These are phyloP conservation scores for Diplocarpon rosae DNA, from an alignment of 2,329 filamentous ascomycete species.

Conservation along the genomic window DNA sequence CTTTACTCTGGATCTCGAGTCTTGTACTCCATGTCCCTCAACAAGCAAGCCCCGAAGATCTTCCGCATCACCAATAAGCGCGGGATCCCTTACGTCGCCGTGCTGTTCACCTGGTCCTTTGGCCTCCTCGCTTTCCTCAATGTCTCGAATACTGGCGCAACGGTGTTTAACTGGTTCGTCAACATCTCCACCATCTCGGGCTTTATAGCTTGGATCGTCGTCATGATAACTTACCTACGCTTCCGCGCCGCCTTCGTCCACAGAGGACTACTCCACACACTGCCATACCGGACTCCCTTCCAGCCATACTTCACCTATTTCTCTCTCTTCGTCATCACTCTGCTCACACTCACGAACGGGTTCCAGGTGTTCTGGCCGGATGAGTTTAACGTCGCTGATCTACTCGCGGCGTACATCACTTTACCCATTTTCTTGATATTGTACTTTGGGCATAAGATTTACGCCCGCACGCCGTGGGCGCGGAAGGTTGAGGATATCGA, in stretches of 20 bases:
- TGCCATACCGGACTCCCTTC: constrained; percentile 35
- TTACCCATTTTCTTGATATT: constrained; percentile 49
- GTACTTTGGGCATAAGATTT: constrained; percentile 50
- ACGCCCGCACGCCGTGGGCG: constrained; percentile 33
- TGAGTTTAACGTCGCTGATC: constrained; percentile 50
- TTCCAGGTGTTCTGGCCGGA: constrained; percentile 62
- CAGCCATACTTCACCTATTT: constrained; percentile 9
- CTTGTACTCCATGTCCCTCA: constrained; percentile 55
- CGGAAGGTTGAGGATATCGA: constrained; percentile 41
- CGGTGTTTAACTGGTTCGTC: constrained; percentile 9
- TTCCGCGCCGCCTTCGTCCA: constrained; percentile 45
- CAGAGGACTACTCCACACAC: constrained; percentile 37
- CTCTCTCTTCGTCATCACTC: constrained; percentile 40
- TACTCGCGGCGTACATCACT: constrained; percentile 53
- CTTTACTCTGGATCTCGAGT: constrained; percentile 58
- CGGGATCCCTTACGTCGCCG: constrained; percentile 49
- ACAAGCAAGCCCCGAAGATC: constrained; percentile 49
- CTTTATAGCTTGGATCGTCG: constrained; percentile 8
- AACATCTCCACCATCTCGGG: constrained; percentile 7
- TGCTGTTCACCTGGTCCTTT: constrained; percentile 46
- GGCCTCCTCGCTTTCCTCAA: constrained; percentile 9
- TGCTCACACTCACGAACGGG: constrained; percentile 63
- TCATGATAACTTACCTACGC: constrained; percentile 44
- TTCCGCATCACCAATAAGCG: constrained; percentile 47
- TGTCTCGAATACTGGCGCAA: constrained; percentile 24